Percentiles rank a stretch among this genome's conserved stretches.
phyloP scores from a whole-genome alignment of 2,329 filamentous ascomycete species.

The Fusarium sp. region DNA sequence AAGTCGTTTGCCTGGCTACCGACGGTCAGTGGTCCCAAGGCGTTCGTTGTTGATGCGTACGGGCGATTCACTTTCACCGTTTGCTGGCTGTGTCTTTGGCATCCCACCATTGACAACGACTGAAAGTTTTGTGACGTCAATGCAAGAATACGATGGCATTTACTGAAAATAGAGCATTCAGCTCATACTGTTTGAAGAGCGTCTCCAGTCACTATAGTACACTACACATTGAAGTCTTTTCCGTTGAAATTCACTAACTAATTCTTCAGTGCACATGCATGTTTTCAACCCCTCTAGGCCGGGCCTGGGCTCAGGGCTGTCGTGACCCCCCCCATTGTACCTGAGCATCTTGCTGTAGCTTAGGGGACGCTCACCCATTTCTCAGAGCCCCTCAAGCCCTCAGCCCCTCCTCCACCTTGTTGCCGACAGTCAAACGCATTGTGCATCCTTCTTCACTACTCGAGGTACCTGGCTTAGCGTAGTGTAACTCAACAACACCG shows the following conservation, averaged over 20 bases:
- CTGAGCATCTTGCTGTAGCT: background rate
- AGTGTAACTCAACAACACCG: background rate
- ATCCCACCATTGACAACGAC: background rate
- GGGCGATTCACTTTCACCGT: background rate
- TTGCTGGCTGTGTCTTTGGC: background rate
- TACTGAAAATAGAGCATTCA: background rate
- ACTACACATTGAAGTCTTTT: background rate
- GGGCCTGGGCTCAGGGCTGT: background rate
- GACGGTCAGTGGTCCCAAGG: background rate
- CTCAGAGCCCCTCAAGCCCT: conserved; percentile 27
- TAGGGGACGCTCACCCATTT: conserved; percentile 15
- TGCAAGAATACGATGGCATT: background rate
- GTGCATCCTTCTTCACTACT: background rate
- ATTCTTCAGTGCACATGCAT: conserved; percentile 6
- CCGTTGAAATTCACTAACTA: background rate
- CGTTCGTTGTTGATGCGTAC: background rate
- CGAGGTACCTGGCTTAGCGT: background rate
- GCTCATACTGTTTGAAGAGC: background rate
- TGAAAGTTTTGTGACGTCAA: background rate
- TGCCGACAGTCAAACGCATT: conserved; percentile 18
- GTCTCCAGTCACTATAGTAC: background rate
- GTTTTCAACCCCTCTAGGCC: conserved; percentile 7
- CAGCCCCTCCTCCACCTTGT: conserved; percentile 7
- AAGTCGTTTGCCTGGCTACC: background rate
- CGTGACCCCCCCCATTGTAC: conserved; percentile 26